A percentile compares a stretch with the other conserved stretches of the same genome.
phyloP scores from a whole-genome alignment of 1,139 yeast species.

The Petasospora fabianii region DNA sequence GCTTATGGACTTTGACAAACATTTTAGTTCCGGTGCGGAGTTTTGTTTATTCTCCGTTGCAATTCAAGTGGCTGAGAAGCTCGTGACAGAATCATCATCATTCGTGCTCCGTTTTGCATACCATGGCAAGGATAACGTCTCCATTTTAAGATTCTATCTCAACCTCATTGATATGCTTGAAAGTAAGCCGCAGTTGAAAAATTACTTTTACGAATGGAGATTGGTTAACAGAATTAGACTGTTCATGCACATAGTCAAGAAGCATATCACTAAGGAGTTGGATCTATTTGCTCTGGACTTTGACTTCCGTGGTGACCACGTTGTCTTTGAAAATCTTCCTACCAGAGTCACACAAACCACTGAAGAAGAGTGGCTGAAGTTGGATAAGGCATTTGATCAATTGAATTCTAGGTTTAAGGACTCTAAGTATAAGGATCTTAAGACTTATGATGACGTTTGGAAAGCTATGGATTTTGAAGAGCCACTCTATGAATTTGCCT shows the following conservation, averaged over 20 bases:
- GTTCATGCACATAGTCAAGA: constrained; percentile 16
- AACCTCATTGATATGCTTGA: constrained; percentile 22
- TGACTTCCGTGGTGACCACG: constrained; percentile 9
- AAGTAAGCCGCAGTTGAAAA: constrained; percentile 15
- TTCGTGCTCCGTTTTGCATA: constrained; percentile 15
- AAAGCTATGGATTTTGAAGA: constrained; percentile 17
- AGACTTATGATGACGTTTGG: constrained; percentile 13
- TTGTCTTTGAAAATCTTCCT: constrained; percentile 14
- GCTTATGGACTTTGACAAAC: constrained; percentile 17
- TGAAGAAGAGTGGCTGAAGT: constrained; percentile 4
- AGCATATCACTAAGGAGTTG: constrained; percentile 9
- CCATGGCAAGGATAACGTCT: constrained; percentile 6
- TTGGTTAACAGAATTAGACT: constrained; percentile 12
- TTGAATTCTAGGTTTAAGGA: constrained; percentile 17
- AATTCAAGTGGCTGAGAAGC: constrained; percentile 16
- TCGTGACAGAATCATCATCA: constrained; percentile 6
- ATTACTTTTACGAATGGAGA: constrained; percentile 21
- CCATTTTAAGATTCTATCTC: constrained; percentile 16
- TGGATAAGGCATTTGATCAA: constrained; percentile 12
- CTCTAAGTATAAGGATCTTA: constrained; percentile 9
- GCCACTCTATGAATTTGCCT: constrained; percentile 13
- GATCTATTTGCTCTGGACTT: constrained; percentile 11
- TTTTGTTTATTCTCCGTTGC: constrained; percentile 15
- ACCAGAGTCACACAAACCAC: constrained; percentile 7
- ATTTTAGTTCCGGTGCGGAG: constrained; percentile 23